phyloP scores from a whole-genome alignment of 805 yeast species.

The Yamadazyma laniorum region DNA sequence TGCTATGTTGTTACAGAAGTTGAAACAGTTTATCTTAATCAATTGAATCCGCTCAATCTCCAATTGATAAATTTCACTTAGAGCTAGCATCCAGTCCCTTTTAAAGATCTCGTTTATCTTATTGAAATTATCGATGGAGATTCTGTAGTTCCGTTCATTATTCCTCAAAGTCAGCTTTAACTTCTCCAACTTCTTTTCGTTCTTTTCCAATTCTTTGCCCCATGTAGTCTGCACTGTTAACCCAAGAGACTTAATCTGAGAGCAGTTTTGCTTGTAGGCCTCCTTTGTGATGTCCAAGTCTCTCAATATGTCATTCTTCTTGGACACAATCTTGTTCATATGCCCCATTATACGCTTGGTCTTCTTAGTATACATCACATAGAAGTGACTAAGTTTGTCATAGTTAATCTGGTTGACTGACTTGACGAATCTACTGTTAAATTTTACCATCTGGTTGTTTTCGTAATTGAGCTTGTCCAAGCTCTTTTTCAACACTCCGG shows the following conservation, averaged over 20 bases:
- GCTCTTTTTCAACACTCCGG: constrained; percentile 58
- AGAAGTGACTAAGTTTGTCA: constrained; percentile 53
- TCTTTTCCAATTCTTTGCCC: constrained; percentile 68
- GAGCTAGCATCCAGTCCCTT: constrained; percentile 66
- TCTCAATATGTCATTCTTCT: constrained; percentile 37
- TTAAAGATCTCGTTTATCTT: constrained; percentile 63
- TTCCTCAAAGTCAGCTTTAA: constrained; percentile 41
- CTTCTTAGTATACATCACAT: constrained; percentile 49
- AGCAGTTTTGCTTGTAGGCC: constrained; percentile 57
- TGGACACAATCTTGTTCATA: constrained; percentile 51
- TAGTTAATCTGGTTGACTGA: constrained; percentile 47
- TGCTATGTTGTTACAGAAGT: constrained; percentile 70
- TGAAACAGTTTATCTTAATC: constrained; percentile 72
- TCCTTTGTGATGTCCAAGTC: constrained; percentile 40
- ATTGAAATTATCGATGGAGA: constrained; percentile 49
- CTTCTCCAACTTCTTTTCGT: constrained; percentile 54
- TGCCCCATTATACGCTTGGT: constrained; percentile 57
- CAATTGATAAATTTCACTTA: constrained; percentile 60
- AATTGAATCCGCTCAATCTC: constrained; percentile 74
- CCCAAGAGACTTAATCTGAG: constrained; percentile 54
- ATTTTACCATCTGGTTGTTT: constrained; percentile 55
- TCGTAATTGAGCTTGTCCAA: constrained; percentile 59
- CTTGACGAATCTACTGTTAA: constrained; percentile 54
- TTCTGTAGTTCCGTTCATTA: constrained; percentile 56
- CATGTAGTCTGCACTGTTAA: constrained; percentile 67